Base-by-base conservation (phyloP, 1,139 yeast genomes). In the Nakaseomyces nivariensis region DNA sequence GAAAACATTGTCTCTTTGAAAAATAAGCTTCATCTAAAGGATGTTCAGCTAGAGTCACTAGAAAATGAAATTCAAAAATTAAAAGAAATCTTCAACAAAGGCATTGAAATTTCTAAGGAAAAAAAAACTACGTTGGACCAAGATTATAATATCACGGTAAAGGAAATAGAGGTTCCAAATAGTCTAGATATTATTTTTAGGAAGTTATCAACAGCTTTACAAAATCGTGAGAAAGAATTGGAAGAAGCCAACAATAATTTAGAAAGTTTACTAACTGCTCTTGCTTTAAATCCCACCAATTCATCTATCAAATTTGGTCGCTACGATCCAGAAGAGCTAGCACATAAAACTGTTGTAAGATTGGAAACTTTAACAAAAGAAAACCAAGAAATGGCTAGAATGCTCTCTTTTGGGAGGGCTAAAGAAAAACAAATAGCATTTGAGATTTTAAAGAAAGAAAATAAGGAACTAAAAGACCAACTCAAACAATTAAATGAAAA, bases 251-350 rank as follows among this genome's bases (percentile, higher is more conserved):
- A 81, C 54, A 61, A 69, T 29, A 72, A 85, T 55, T 68, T 85
- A 47, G 94, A 85, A 58, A 75, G 85, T 17, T 59, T 85, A n/a
- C 61, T 83, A 29, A 75, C 82, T 3, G 80, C 83, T 0, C 63
- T 76, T 26, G 69, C 78, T 3, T 56, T 75, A 49, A 72, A 72
- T 51, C 78, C 79, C 6, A 59, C 68, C 5, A 72, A 72, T 49
- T 55, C 66, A 17, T 63, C 70, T 36, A 75, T 78, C 3, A 70
- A 71, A 37, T 64, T 69, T 50, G 85, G 85, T 1, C 72, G 81
- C 49, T 81, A 76, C 59, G 95, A 87, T 59, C 85, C 81, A 46
- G 80, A 84, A 57, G 92, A 86, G 56, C 68, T 87, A 48, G 81
- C 92, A 7, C 95, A 88, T 62, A 82, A 85, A 57, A 78, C 86